Percentiles rank a stretch among this genome's conserved stretches.
These are phyloP conservation scores for Trichoderma harzianum DNA, from an alignment of 2,329 filamentous ascomycete genomes.

Conservation along the genomic window DNA sequence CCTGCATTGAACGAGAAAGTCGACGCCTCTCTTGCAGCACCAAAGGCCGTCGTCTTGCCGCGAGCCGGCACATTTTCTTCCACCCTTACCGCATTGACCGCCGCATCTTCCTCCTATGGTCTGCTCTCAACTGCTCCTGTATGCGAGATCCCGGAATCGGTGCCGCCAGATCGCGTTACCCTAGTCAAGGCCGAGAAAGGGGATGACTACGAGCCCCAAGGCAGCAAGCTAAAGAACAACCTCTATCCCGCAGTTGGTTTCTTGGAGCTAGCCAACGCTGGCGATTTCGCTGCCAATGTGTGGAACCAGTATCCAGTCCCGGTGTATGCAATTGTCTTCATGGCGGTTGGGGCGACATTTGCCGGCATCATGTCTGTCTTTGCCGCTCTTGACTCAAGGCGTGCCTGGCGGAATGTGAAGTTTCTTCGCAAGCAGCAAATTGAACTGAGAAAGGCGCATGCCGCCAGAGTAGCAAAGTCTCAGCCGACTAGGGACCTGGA, in stretches of 20 bases:
- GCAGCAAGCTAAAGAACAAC: constrained; percentile 20
- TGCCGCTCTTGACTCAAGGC: constrained; percentile 42
- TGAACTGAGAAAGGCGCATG: constrained; percentile 28
- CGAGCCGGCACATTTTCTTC: constrained; percentile 5
- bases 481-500: constrained; percentile 28
- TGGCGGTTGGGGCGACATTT: constrained; percentile 49
- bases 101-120: neutral
- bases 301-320: constrained; percentile 53
- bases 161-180: constrained; percentile 1
- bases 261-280: constrained; percentile 53
- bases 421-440: constrained; percentile 42
- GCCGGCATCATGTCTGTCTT: constrained; percentile 45
- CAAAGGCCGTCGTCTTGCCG: constrained; percentile 4
- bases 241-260: constrained; percentile 41
- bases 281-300: constrained; percentile 56
- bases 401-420: constrained; percentile 45
- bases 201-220: neutral
- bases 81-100: neutral
- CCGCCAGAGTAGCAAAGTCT: constrained; percentile 3
- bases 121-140: neutral
- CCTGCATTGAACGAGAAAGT: neutral
- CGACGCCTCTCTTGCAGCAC: neutral
- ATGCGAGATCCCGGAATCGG: neutral
- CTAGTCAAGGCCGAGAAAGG: constrained; percentile 1
- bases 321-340: constrained; percentile 45